phyloP scores from a whole-genome alignment of 441 rosid genomes.

The Erodium trifolium region DNA sequence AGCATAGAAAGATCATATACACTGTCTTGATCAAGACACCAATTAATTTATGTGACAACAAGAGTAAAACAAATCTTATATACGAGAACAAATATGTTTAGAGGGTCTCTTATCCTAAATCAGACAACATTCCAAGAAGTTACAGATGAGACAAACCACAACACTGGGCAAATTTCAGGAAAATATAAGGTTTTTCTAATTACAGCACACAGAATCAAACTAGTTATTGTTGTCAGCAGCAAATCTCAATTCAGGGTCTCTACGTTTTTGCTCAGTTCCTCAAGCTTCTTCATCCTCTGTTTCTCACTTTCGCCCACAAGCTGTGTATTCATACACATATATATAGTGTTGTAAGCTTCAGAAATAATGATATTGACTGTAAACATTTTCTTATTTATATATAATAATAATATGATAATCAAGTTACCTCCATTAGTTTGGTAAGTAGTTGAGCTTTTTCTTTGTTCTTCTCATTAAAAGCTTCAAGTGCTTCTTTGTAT shows the following conservation, averaged over 20 bases:
- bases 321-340: slow-evolving; percentile 32
- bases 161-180: slow-evolving; percentile 15
- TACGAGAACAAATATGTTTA: background rate
- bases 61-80: background rate
- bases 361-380: background rate
- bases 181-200: slow-evolving; percentile 17
- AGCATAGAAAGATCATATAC: too few species aligned
- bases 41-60: too few species aligned
- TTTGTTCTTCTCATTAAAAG: slow-evolving; percentile 77
- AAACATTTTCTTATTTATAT: background rate
- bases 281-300: slow-evolving; percentile 75
- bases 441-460: slow-evolving; percentile 66
- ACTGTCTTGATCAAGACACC: too few species aligned
- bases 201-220: slow-evolving; percentile 22
- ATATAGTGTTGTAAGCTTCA: background rate
- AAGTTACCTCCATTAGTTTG: slow-evolving; percentile 73
- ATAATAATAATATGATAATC: background rate
- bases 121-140: slow-evolving; percentile 6
- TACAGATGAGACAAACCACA: slow-evolving; percentile 17
- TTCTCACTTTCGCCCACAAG: slow-evolving; percentile 78
- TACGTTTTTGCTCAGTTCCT: slow-evolving; percentile 70
- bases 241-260: slow-evolving; percentile 32
- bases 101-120: slow-evolving; percentile 6
- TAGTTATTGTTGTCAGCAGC: slow-evolving; percentile 13
- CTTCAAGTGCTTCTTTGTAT: slow-evolving; percentile 78